Evolutionary conservation across 1,284 basidiomycete species (phyloP).

Genomic region (Bondarzewia mesenterica): DNA sequence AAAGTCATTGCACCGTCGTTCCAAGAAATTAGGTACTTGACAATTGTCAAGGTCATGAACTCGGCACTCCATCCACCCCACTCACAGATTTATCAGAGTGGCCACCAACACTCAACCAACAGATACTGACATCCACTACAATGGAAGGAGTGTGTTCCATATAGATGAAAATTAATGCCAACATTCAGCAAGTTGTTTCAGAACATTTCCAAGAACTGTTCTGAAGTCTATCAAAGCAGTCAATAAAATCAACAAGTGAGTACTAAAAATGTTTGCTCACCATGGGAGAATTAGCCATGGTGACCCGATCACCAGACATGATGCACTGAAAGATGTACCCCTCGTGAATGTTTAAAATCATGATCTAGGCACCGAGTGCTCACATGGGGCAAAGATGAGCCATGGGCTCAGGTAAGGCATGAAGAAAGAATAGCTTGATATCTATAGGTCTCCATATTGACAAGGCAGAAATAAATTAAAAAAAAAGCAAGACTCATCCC

Average conservation of each 20-base stretch:
- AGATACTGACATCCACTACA: too few species aligned
- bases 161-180: conserved; percentile 13
- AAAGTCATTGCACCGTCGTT: too few species aligned
- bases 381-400: too few species aligned
- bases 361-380: neutral
- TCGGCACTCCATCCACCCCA: too few species aligned
- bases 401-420: too few species aligned
- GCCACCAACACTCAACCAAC: too few species aligned
- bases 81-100: too few species aligned
- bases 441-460: neutral
- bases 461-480: neutral
- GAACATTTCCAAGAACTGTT: conserved; percentile 15
- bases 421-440: too few species aligned
- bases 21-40: too few species aligned
- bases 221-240: conserved; percentile 1
- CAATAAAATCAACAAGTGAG: neutral
- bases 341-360: neutral
- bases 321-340: neutral
- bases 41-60: too few species aligned
- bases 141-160: too few species aligned
- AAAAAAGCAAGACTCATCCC: neutral
- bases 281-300: neutral
- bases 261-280: neutral
- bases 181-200: conserved; percentile 17
- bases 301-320: too few species aligned